Conservation (phyloP, 768 basidiomycete genomes). For the Hortiboletus campestris region DNA sequence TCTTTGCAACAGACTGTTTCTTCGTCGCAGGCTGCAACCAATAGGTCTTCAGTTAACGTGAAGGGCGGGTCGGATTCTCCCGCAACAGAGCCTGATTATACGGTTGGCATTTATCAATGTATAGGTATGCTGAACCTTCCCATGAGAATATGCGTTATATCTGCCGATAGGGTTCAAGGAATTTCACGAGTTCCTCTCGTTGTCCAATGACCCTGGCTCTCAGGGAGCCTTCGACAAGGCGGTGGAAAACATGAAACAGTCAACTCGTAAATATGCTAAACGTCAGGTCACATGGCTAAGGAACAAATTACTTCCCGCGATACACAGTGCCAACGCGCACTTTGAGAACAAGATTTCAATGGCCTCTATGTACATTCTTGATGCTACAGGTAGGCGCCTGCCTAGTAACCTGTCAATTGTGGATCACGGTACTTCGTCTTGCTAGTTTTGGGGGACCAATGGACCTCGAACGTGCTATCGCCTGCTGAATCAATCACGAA, state of each 20-base stretch:
- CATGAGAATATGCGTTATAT: conserved; percentile 5
- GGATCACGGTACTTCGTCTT: conserved; percentile 1
- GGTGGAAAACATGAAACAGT: conserved; percentile 76
- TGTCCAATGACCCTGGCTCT: conserved; percentile 37
- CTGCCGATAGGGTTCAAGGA: conserved; percentile 79
- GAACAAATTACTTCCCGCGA: conserved; percentile 81
- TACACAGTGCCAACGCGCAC: conserved; percentile 46
- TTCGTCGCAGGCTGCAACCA: background rate
- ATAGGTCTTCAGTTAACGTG: background rate
- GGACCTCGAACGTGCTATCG: conserved; percentile 55
- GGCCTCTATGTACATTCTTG: conserved; percentile 56
- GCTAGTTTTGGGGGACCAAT: conserved; percentile 52
- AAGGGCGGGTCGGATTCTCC: background rate
- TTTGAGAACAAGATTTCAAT: conserved; percentile 22
- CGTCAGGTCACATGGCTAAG: conserved; percentile 90
- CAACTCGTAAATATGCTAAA: conserved; percentile 89
- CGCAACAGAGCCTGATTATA: conserved; percentile 48
- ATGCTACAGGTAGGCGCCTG: conserved; percentile 59
- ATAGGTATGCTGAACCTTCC: conserved; percentile 58
- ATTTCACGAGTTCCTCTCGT: conserved; percentile 67
- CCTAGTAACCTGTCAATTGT: background rate
- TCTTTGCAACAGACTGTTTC: conserved; percentile 39
- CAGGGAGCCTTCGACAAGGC: conserved; percentile 50
- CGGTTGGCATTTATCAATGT: conserved; percentile 88
- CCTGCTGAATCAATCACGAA: conserved; percentile 49